A percentile compares a stretch with the other conserved stretches of the same genome.
Conservation (phyloP, 2,329 filamentous ascomycete species). For the Cladosporium oxysporum region DNA sequence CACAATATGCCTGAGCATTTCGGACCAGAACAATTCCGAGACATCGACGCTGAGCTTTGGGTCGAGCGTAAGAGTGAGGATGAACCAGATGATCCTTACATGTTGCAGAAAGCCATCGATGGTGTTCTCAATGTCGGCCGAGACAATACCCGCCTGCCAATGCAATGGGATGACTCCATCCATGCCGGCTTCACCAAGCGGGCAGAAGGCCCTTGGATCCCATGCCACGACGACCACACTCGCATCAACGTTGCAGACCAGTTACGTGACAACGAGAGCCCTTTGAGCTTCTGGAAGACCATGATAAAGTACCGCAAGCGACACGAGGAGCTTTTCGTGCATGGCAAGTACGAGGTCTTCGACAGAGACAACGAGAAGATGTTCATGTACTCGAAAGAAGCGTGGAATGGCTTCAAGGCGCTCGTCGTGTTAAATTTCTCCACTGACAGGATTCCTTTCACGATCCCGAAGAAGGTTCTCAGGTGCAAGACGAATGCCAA, state of each 20-base stretch:
- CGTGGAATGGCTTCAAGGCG: constrained; percentile 33
- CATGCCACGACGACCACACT: constrained; percentile 63
- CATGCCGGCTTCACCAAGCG: constrained; percentile 66
- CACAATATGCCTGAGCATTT: constrained; percentile 63
- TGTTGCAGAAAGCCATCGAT: constrained; percentile 42
- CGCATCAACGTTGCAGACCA: constrained; percentile 64
- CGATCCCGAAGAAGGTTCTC: constrained; percentile 14
- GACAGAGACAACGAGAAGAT: constrained; percentile 54
- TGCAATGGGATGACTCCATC: constrained; percentile 64
- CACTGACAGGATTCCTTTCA: constrained; percentile 24
- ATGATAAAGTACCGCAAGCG: constrained; percentile 59
- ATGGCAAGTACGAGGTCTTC: constrained; percentile 63
- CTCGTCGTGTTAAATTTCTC: constrained; percentile 46
- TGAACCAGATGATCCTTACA: constrained; percentile 42
- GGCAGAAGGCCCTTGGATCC: constrained; percentile 66
- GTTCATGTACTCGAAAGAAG: constrained; percentile 52
- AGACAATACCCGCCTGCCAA: constrained; percentile 71
- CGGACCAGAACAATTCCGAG: constrained; percentile 35
- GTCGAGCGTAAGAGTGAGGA: constrained; percentile 68
- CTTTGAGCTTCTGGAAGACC: constrained; percentile 62
- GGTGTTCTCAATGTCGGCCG: constrained; percentile 61
- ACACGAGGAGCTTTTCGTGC: constrained; percentile 65
- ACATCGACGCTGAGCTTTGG: constrained; percentile 16
- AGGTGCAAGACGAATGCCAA: background rate
- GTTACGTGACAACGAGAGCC: constrained; percentile 50